A percentile compares a stretch with the other conserved stretches of the same genome.
Conservation (phyloP, 495 filamentous ascomycete genomes). For the Rhypophila decipiens region DNA sequence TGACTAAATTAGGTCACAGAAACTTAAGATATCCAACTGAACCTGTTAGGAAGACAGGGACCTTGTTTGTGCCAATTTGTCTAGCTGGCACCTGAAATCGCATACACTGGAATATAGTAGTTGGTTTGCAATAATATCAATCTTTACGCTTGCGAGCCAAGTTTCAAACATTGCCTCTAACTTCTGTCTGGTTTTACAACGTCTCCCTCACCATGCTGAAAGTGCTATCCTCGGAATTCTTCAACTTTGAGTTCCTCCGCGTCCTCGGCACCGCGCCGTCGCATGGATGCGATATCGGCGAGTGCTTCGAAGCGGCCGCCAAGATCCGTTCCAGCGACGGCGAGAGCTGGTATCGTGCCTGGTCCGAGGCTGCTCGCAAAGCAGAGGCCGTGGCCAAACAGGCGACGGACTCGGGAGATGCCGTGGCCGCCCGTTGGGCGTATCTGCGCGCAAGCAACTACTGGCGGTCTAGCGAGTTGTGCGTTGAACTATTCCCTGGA, state of each 20-base stretch:
- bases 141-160: too few species aligned
- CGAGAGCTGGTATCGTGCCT: slow-evolving; percentile 34
- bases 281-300: slow-evolving; percentile 35
- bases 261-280: slow-evolving; percentile 31
- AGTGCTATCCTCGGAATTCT: slow-evolving; percentile 20
- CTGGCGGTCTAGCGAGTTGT: slow-evolving; percentile 19
- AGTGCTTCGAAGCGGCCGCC: slow-evolving; percentile 32
- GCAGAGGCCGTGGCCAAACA: slow-evolving; percentile 31
- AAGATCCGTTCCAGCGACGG: slow-evolving; percentile 35
- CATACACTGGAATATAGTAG: too few species aligned
- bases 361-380: slow-evolving; percentile 17
- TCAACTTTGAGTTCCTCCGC: slow-evolving; percentile 42
- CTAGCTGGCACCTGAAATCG: too few species aligned
- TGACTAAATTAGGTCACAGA: too few species aligned
- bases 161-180: too few species aligned
- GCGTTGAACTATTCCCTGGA: background rate
- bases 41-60: too few species aligned
- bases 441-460: slow-evolving; percentile 40
- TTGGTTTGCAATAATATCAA: too few species aligned
- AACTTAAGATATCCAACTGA: too few species aligned
- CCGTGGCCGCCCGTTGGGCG: slow-evolving; percentile 18
- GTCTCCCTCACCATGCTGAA: background rate
- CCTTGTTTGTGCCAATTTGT: too few species aligned
- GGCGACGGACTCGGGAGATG: slow-evolving; percentile 16
- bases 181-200: too few species aligned